Percentiles rank a stretch among this genome's conserved stretches.
phyloP scores from a whole-genome alignment of 202 grass and related monocot species.

The Setaria viridis region DNA sequence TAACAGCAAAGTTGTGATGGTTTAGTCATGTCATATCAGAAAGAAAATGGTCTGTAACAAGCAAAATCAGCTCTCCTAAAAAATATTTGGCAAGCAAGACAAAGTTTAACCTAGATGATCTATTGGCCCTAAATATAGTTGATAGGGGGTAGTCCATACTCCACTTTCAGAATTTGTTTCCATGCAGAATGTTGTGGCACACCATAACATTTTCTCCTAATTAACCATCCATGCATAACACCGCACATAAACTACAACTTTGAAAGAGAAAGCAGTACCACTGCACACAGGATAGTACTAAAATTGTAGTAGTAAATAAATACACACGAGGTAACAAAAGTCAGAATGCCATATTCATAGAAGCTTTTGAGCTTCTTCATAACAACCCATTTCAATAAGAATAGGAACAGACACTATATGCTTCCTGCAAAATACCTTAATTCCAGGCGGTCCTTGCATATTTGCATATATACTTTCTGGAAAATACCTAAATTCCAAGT shows the following conservation, averaged over 20 bases:
- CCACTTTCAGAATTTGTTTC: too few relatives aligned
- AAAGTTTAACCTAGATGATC: not conserved
- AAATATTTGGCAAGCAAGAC: not conserved
- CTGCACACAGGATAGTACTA: not conserved
- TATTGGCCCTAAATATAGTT: too few relatives aligned
- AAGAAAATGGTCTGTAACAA: not conserved
- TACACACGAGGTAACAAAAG: not conserved
- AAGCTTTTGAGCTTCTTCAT: not conserved
- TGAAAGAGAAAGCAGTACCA: not conserved
- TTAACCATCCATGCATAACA: not conserved
- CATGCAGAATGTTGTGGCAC: not conserved
- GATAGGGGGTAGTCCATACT: too few relatives aligned
- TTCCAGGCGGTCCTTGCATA: not conserved
- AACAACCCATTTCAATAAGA: not conserved
- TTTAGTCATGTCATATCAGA: not conserved
- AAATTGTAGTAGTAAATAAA: not conserved
- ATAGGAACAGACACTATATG: not conserved
- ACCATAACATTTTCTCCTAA: not conserved
- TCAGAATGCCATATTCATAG: not conserved
- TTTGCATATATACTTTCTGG: not conserved
- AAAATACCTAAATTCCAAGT: not conserved
- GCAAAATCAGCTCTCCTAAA: too few relatives aligned
- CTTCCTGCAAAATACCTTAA: not conserved
- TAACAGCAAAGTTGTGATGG: not conserved
- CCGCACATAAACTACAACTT: not conserved